Conservation (phyloP, 257 asterid species). For the Capsicum baccatum region DNA sequence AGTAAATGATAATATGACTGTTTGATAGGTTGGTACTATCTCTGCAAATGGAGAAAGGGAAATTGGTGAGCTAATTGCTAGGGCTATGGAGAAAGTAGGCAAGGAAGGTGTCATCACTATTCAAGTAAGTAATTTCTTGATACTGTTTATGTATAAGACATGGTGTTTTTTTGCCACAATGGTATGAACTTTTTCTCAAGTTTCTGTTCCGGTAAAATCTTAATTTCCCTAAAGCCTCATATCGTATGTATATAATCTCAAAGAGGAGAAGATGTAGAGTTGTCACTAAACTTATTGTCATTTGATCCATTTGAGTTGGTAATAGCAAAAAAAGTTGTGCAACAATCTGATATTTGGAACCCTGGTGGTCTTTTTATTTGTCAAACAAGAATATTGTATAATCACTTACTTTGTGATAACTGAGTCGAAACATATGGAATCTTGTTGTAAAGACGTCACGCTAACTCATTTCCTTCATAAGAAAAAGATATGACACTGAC, state of each 20-base stretch:
- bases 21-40: constrained; percentile 58
- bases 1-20: background rate
- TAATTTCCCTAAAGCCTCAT: background rate
- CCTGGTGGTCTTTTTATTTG: background rate
- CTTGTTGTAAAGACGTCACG: background rate
- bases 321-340: background rate
- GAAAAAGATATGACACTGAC: background rate
- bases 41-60: constrained; percentile 69
- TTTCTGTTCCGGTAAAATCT: background rate
- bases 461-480: background rate
- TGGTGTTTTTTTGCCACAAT: background rate
- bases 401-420: background rate
- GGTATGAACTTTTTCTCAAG: background rate
- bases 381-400: background rate
- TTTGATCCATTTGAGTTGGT: background rate
- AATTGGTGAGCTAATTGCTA: constrained; percentile 68
- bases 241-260: background rate
- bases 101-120: constrained; percentile 75
- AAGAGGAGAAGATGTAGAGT: constrained; percentile 3
- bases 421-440: background rate
- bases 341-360: background rate
- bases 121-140: constrained; percentile 46
- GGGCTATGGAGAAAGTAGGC: constrained; percentile 74
- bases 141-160: background rate
- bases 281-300: background rate